Conservation (phyloP, 192 early-diverging fungal genomes). For the Fimicolochytrium jonesii region DNA sequence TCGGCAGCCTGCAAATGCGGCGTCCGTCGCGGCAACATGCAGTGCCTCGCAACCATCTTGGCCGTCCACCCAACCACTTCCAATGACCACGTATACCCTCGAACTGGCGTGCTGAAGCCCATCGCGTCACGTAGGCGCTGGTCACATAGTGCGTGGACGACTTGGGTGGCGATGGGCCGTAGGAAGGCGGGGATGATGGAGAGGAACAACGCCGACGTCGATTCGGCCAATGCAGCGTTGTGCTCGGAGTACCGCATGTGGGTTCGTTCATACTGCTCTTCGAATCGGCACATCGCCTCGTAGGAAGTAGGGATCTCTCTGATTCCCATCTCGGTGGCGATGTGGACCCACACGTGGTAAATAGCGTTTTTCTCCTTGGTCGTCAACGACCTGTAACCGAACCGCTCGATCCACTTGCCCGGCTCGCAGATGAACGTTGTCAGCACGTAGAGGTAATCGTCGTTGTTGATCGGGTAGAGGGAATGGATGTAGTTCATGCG, state of each 20-base stretch:
- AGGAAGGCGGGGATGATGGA: too few species aligned
- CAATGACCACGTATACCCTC: too few species aligned
- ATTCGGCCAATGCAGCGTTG: too few species aligned
- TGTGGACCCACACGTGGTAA: background rate
- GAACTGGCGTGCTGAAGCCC: too few species aligned
- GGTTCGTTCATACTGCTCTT: too few species aligned
- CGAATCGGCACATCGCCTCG: background rate
- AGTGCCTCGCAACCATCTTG: background rate
- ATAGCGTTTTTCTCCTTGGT: background rate
- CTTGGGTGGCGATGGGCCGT: too few species aligned
- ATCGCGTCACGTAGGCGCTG: too few species aligned
- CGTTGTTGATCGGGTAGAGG: background rate
- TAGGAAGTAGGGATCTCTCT: background rate
- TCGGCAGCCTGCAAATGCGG: background rate
- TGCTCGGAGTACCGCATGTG: too few species aligned
- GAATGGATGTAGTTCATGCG: constrained; percentile 5
- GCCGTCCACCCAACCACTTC: background rate
- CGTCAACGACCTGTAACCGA: background rate
- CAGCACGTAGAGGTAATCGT: constrained; percentile 1
- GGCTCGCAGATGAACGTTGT: background rate
- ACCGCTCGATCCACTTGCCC: background rate
- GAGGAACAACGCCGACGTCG: too few species aligned
- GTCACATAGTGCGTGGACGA: too few species aligned
- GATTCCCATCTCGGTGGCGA: background rate
- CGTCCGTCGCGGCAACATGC: background rate